phyloP scores from a whole-genome alignment of 305 asterid genomes.

The Fraxinus albicans region DNA sequence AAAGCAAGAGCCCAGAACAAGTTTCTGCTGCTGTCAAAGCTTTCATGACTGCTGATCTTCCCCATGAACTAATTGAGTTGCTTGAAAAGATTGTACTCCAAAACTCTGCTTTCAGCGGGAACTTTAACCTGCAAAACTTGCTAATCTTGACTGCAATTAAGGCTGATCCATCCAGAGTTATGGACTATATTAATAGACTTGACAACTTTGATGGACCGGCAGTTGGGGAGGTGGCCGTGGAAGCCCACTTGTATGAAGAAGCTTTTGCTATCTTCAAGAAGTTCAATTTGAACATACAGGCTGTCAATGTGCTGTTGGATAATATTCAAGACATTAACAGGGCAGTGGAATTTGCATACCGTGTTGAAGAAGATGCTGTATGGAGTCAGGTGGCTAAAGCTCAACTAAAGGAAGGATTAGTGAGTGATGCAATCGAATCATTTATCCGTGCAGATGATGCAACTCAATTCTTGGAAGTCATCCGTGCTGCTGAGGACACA shows the following conservation, averaged over 20 bases:
- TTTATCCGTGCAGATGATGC: constrained; percentile 96
- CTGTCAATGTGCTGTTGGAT: constrained; percentile 87
- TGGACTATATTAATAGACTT: constrained; percentile 95
- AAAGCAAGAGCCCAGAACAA: constrained; percentile 99
- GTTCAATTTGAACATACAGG: constrained; percentile 97
- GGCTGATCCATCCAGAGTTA: constrained; percentile 96
- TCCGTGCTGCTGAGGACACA: constrained; percentile 79
- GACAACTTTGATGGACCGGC: constrained; percentile 99
- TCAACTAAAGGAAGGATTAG: constrained; percentile 95
- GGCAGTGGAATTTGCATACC: constrained; percentile 96
- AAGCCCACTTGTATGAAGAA: constrained; percentile 89
- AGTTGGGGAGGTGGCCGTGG: constrained; percentile 98
- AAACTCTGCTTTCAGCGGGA: constrained; percentile 96
- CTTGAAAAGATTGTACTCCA: constrained; percentile 98
- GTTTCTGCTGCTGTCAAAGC: constrained; percentile 99
- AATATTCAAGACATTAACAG: constrained; percentile 87
- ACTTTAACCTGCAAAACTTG: constrained; percentile 91
- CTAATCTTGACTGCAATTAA: constrained; percentile 94
- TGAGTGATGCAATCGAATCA: constrained; percentile 97
- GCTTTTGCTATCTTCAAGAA: constrained; percentile 95
- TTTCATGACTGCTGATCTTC: constrained; percentile 99
- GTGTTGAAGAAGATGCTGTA: constrained; percentile 98
- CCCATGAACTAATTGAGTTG: constrained; percentile 95
- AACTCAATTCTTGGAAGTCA: constrained; percentile 89
- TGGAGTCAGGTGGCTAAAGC: constrained; percentile 99